Base-by-base conservation (phyloP, 2,329 filamentous ascomycete species). In the Trichoderma sp. region DNA sequence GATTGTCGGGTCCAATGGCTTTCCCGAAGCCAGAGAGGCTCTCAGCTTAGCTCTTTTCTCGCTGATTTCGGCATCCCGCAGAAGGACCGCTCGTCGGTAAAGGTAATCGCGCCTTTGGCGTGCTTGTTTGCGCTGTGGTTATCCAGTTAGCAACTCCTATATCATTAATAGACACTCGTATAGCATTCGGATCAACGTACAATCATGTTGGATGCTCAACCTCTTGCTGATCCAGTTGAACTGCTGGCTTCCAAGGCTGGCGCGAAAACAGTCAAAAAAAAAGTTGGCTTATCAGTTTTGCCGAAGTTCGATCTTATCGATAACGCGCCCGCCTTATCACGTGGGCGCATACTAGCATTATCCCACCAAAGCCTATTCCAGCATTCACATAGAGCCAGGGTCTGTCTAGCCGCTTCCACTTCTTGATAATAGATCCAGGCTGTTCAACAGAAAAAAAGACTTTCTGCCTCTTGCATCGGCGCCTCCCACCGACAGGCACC, bases 31-130 rank as follows among this genome's bases (percentile, higher is more conserved):
- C 60, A 98, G 85, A 10, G 94, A 93, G 37, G 90, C 89, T 77
- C 94, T 91, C 65, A 99, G 82, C 77, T 96, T 92, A 45, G 94
- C 91, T 74, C 94, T 86, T 79, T 97, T 97, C 78, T 97, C 92
- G 67, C 91, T 92, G 71, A 96, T 96, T 76, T 97, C 94, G 70
- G 94, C 94, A 81, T 97, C 93, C 73, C 91, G 90, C 52, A 97
- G 87, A 25, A 93, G 90, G 68, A 97, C 85, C 42, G 95, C 94
- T 75, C 92, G 90, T 69, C 94, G 89, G 79, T 97, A 97, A 74
- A 99, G 89, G 79, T 98, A 83, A 71, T 80, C 80, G 67, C 80
- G 77, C 72, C 80, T 71, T 73, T 82, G 77, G 69, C 78, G 78
- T 34, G 79, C 77, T 78, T 80, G 77, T 72, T 81, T 82, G 63